phyloP scores from a whole-genome alignment of 805 yeast genomes.

The Yueomyces sp. region DNA sequence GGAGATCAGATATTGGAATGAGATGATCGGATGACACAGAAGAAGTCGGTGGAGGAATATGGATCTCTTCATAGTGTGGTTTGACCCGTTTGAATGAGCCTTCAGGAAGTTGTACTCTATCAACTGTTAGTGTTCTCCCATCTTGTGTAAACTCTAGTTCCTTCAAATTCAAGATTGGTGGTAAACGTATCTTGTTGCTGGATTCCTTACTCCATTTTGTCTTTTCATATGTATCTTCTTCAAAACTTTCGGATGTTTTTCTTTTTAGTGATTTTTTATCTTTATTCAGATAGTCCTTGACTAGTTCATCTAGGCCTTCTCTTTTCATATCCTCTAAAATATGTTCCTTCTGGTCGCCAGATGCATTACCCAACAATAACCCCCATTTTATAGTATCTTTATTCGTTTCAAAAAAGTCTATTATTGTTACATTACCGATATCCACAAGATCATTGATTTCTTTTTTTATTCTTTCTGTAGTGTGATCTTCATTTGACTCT shows the following conservation, averaged over 20 bases:
- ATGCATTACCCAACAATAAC: slow-evolving; percentile 29
- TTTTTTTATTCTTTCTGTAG: slow-evolving; percentile 24
- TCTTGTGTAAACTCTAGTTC: slow-evolving; percentile 61
- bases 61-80: slow-evolving; percentile 73
- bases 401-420: slow-evolving; percentile 36
- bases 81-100: slow-evolving; percentile 72
- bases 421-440: slow-evolving; percentile 35
- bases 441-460: slow-evolving; percentile 28
- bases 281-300: slow-evolving; percentile 26
- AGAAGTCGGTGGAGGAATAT: slow-evolving; percentile 72
- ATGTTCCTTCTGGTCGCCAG: slow-evolving; percentile 24
- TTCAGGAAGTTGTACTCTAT: slow-evolving; percentile 62
- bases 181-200: slow-evolving; percentile 2
- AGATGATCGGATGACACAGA: slow-evolving; percentile 30
- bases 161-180: slow-evolving; percentile 42
- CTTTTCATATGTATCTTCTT: slow-evolving; percentile 3
- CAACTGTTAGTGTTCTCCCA: slow-evolving; percentile 47
- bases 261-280: background rate
- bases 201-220: slow-evolving; percentile 18
- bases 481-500: background rate
- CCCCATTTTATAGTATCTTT: slow-evolving; percentile 42
- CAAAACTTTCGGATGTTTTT: slow-evolving; percentile 9
- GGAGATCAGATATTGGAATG: slow-evolving; percentile 49
- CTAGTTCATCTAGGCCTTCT: slow-evolving; percentile 28
- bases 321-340: slow-evolving; percentile 33